Evolutionary conservation across 352 stramenopile species (phyloP), one percentile per base, ranked within the genome.

Genomic region (Phytophthora agathidicida): DNA sequence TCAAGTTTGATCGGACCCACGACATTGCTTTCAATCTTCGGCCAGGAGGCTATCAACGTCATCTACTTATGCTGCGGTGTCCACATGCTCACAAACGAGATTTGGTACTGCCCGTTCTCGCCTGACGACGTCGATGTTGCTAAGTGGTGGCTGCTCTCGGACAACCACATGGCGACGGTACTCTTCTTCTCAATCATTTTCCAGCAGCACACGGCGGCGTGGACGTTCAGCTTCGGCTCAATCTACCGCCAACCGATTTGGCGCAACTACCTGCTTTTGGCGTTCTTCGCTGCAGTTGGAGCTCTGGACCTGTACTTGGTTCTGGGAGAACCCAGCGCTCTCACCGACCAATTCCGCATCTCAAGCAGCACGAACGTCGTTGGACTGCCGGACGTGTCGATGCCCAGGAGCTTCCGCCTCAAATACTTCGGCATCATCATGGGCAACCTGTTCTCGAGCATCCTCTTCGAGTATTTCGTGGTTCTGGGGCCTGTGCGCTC

Each of bases 1-100:
- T 82, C 78, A 0, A 89, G 75, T 28, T 44, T 94, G 23, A 74
- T 94, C 16, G 82, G 80, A 13, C 63, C 70, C 0, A 66, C 68
- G 2, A 91, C 77, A 8, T 31, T 90, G 3, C 9, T 52, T 0
- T 86, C 67, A 10, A 63, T 72, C 24, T 48, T 84, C 9, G 80
- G 82, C 2, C 61, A 89, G 26, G 49, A 89, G 26, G 38, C 61
- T 0, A 75, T 88, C 39, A 86, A 91, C 63, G 47, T 87, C 28
- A 41, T 76, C 7, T 89, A 73, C 28, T 41, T 86, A 4, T 67
- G 60, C 42, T 60, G 46, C 13, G 42, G 49, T 13, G 31, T 86
- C 4, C 53, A 70, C 46, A 62, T 77, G 62, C 47, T 86, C 0
- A 36, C 64, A 3, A 49, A 23, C 17, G 24, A 80, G 30, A 16